A percentile compares a stretch with the other conserved stretches of the same genome.
Evolutionary conservation across 2,329 filamentous ascomycete species (phyloP).

Genomic region (Calycina marina): DNA sequence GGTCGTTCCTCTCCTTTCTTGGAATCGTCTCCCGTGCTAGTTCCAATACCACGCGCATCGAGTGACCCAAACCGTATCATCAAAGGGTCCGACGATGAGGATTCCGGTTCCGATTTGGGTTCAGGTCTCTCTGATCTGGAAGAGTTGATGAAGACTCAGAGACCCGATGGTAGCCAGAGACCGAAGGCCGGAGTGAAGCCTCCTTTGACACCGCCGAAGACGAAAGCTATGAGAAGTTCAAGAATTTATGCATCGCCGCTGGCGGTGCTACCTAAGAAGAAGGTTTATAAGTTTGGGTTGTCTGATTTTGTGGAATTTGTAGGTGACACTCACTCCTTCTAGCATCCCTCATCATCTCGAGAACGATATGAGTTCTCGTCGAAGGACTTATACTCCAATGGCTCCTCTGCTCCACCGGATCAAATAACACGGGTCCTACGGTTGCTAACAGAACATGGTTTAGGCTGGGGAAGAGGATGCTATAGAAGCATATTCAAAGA

Average conservation of each 20-base stretch:
- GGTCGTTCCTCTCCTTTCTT: neutral
- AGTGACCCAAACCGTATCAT: constrained; percentile 33
- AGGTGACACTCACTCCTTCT: no score
- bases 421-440: no score
- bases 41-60: neutral
- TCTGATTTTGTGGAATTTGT: no score
- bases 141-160: constrained; percentile 7
- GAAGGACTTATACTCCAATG: no score
- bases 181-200: neutral
- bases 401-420: no score
- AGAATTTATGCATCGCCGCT: constrained; percentile 29
- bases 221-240: constrained; percentile 3
- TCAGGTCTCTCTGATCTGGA: constrained; percentile 38
- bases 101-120: constrained; percentile 38
- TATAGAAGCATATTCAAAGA: no score
- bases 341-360: no score
- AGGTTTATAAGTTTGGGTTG: no score
- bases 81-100: constrained; percentile 53
- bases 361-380: no score
- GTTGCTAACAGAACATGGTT: no score
- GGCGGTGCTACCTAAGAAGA: constrained; percentile 39
- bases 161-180: neutral
- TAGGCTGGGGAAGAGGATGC: no score
- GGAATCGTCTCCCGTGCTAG: neutral
- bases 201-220: constrained; percentile 7